A percentile compares a stretch with the other conserved stretches of the same genome.
These are phyloP conservation scores for Pythium folliculosum DNA, from an alignment of 352 stramenopile genomes.

Conservation along the genomic window DNA sequence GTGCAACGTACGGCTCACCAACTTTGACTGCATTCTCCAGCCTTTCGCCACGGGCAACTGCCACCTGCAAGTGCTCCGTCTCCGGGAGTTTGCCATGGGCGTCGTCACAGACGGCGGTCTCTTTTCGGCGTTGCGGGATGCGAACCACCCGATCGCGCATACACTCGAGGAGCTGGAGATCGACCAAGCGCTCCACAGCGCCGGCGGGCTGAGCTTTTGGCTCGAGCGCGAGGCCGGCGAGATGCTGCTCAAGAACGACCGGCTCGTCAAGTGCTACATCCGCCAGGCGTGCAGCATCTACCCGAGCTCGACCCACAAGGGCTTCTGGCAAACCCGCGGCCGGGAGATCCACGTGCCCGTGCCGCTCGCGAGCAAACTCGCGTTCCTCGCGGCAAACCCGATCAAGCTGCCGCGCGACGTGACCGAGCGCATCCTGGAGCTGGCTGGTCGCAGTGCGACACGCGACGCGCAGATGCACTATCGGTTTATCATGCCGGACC, in stretches of 20 bases:
- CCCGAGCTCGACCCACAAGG: constrained; percentile 18
- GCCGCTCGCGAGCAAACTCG: background rate
- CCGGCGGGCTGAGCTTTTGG: constrained; percentile 22
- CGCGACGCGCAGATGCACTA: constrained; percentile 26
- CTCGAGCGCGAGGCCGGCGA: constrained; percentile 21
- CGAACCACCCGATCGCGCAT: constrained; percentile 19
- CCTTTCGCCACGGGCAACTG: background rate
- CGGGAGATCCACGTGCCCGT: constrained; percentile 16
- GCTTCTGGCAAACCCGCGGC: constrained; percentile 18
- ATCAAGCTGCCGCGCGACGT: constrained; percentile 22
- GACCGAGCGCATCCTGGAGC: constrained; percentile 12
- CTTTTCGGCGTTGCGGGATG: constrained; percentile 16
- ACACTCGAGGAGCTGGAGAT: constrained; percentile 23
- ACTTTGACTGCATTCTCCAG: constrained; percentile 24
- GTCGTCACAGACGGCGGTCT: constrained; percentile 18
- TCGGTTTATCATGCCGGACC: constrained; percentile 14
- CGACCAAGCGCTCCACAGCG: constrained; percentile 21
- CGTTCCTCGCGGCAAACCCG: constrained; percentile 10
- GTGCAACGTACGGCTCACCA: constrained; percentile 19
- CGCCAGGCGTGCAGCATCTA: constrained; percentile 23
- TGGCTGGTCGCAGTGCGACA: constrained; percentile 10
- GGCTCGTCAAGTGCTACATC: constrained; percentile 23
- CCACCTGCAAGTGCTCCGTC: constrained; percentile 13
- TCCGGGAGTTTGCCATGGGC: constrained; percentile 22
- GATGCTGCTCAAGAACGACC: constrained; percentile 27